Percentiles rank a stretch among this genome's conserved stretches.
Evolutionary conservation across 257 asterid species (phyloP).

Genomic region (Linderniella brevidens): DNA sequence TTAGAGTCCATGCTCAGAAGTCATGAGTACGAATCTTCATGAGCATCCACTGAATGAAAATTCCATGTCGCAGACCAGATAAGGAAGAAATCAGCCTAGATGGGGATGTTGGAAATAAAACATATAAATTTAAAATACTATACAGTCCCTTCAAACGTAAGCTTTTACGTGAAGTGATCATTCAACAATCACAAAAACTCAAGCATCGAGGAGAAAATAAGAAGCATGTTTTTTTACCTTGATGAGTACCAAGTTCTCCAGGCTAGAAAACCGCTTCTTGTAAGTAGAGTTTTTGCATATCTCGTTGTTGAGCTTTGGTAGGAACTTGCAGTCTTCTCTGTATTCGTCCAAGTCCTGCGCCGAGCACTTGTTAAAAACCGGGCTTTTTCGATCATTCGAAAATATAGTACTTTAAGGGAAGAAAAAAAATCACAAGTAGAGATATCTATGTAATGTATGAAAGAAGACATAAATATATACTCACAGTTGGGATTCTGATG

Average conservation of each 20-base stretch:
- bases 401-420: too few relatives aligned
- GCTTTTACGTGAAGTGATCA: too few relatives aligned
- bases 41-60: too few relatives aligned
- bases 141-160: too few relatives aligned
- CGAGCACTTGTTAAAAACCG: neutral
- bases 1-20: too few relatives aligned
- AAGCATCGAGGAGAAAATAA: neutral
- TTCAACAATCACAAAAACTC: neutral
- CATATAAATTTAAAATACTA: too few relatives aligned
- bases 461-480: constrained; percentile 15
- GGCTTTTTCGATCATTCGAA: too few relatives aligned
- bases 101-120: too few relatives aligned
- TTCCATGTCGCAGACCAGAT: too few relatives aligned
- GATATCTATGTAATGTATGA: neutral
- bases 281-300: constrained; percentile 35
- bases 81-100: neutral
- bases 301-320: constrained; percentile 71
- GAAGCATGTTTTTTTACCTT: constrained; percentile 25
- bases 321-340: constrained; percentile 55
- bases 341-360: constrained; percentile 51
- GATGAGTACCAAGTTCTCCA: constrained; percentile 75
- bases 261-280: constrained; percentile 69
- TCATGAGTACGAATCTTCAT: too few relatives aligned
- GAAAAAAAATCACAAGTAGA: neutral
- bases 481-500: constrained; percentile 79